phyloP scores from a whole-genome alignment of 2,329 filamentous ascomycete species.

The Cytospora schulzeri region DNA sequence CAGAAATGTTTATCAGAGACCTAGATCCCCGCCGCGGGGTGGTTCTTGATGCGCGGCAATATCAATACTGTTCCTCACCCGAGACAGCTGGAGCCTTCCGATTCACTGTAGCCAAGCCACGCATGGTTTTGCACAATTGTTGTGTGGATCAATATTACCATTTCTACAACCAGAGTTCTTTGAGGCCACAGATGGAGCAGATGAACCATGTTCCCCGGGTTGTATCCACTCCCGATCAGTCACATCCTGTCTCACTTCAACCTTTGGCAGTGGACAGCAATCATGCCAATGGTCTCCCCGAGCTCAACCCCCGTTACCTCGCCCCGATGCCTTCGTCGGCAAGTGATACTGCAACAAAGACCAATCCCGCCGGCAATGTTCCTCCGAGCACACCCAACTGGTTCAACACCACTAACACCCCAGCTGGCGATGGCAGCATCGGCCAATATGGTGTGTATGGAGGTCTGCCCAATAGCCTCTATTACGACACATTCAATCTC shows the following conservation, averaged over 20 bases:
- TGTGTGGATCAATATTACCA: background rate
- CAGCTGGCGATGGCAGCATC: background rate
- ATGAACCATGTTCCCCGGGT: background rate
- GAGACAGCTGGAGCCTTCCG: background rate
- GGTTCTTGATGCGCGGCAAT: background rate
- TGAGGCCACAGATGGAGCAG: too few relatives aligned
- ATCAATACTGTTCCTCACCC: background rate
- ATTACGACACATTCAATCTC: background rate
- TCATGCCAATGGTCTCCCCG: too few relatives aligned
- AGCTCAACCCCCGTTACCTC: too few relatives aligned
- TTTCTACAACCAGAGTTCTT: background rate
- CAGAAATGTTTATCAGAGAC: slow-evolving; percentile 8
- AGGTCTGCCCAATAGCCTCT: background rate
- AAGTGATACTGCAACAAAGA: background rate
- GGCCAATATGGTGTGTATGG: background rate
- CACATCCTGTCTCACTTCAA: background rate
- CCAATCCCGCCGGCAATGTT: background rate
- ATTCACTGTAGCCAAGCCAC: background rate
- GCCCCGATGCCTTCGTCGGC: background rate
- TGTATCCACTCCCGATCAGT: background rate
- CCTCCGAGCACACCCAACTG: background rate
- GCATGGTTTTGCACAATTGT: background rate
- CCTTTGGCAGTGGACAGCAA: background rate
- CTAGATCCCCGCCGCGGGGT: background rate
- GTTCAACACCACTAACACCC: background rate